Evolutionary conservation across 257 asterid species (phyloP), one percentile per base, ranked within the genome.

Genomic region (Agastache rugosa): DNA sequence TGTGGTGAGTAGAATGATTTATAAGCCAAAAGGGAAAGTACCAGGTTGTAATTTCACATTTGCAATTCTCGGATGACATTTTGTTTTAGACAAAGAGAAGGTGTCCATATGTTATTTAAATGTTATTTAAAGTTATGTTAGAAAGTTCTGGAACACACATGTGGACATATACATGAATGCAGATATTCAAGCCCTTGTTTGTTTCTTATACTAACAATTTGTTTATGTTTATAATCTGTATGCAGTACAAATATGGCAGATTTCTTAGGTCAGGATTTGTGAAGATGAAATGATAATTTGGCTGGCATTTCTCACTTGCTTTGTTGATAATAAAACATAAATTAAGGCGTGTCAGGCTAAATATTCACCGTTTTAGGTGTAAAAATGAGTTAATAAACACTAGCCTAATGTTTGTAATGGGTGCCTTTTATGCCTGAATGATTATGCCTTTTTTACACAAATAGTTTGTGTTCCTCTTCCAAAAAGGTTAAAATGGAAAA

Each of bases 211-310:
- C 41, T 41, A 47, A 22, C 27, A 44, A 16, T 62, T 12, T 37
- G 42, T 58, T 27, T 35, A 15, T 45, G 15, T 62, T 42, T 42
- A 11, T 61, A 12, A 53, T 76, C 42, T 17, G 23, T 58, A 47
- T 60, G 29, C 27, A 22, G 61, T 20, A 34, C 4, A 19, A n/a
- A 47, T 22, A 50, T 48, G 41, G 60, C 39, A 14, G 44, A 37
- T 55, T 6, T 54, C 76, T 67, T 69, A 11, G 65, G 71, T 16
- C 25, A 4, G 37, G 48, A 44, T 29, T 39, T 65, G 14, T 55
- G 56, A 54, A 59, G 31, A 31, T 76, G 37, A 68, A 68, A 31
- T 67, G 72, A n/a, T 63, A 29, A 12, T 37, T 48, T 54, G 19
- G 66, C 23, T 60, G 34, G 12, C 19, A 48, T 62, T 34, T 31